Evolutionary conservation across 768 basidiomycete genomes (phyloP).

Genomic region (Serpula lacrymans): DNA sequence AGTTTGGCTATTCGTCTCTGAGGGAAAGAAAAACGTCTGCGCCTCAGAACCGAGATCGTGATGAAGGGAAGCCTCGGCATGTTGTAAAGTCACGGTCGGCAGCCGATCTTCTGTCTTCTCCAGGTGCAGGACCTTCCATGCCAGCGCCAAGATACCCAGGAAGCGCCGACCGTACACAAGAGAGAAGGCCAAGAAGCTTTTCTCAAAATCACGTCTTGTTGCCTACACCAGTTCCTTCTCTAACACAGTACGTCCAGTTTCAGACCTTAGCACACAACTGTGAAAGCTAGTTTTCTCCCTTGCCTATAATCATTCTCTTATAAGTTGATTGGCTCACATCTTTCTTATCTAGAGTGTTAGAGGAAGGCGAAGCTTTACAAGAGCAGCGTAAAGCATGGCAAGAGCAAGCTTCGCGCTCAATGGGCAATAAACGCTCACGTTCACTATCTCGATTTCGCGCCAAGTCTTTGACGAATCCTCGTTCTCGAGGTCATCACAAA

Average conservation of each 20-base stretch:
- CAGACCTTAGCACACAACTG: not conserved
- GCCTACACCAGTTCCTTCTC: conserved; percentile 57
- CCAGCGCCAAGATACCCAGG: too few species aligned
- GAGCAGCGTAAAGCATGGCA: conserved; percentile 68
- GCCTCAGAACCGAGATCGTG: conserved; percentile 3
- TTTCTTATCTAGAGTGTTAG: conserved; percentile 50
- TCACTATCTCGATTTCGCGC: conserved; percentile 60
- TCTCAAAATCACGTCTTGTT: conserved; percentile 56
- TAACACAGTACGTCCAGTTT: conserved; percentile 37
- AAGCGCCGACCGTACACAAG: conserved; percentile 13
- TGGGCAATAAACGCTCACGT: conserved; percentile 62
- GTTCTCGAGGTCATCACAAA: conserved; percentile 16
- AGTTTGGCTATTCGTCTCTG: not conserved
- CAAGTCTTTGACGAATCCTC: conserved; percentile 47
- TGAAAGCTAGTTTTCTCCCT: not conserved
- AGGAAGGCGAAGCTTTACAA: conserved; percentile 59
- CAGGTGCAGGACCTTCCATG: too few species aligned
- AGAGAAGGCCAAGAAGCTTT: conserved; percentile 46
- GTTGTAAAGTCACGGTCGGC: conserved; percentile 19
- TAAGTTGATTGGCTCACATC: not conserved
- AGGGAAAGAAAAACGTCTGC: conserved; percentile 16
- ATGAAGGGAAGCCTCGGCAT: conserved; percentile 2
- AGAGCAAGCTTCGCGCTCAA: conserved; percentile 54
- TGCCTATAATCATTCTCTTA: not conserved
- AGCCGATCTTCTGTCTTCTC: conserved; percentile 14